Evolutionary conservation across 1,284 basidiomycete species (phyloP).

Genomic region (Sporisorium graminicola): DNA sequence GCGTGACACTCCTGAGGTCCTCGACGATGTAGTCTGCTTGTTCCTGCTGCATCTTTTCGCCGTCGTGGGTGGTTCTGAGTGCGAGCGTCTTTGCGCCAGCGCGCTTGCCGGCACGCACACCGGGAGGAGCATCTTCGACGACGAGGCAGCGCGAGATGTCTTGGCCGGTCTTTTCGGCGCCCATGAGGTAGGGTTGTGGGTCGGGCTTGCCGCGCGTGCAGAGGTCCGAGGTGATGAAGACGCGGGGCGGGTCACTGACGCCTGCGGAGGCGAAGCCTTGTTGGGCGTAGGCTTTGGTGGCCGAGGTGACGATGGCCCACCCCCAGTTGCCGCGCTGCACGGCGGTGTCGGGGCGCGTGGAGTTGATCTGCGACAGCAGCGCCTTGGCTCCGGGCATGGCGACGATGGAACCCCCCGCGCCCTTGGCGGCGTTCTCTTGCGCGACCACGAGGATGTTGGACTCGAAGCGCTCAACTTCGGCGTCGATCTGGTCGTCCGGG

Average conservation of each 20-base stretch:
- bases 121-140: constrained; percentile 68
- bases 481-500: constrained; percentile 49
- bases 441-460: constrained; percentile 65
- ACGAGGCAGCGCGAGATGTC: constrained; percentile 63
- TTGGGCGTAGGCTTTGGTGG: constrained; percentile 66
- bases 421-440: constrained; percentile 44
- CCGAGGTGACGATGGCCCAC: constrained; percentile 70
- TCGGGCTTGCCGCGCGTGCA: constrained; percentile 66
- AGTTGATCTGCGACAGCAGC: constrained; percentile 59
- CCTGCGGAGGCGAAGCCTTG: constrained; percentile 59
- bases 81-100: constrained; percentile 66
- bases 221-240: constrained; percentile 66
- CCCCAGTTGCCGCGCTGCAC: constrained; percentile 39
- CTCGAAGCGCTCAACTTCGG: constrained; percentile 63
- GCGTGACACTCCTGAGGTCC: constrained; percentile 57
- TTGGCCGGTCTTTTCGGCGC: constrained; percentile 51
- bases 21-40: constrained; percentile 65
- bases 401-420: constrained; percentile 57
- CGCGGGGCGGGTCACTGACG: constrained; percentile 43
- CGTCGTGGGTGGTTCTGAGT: constrained; percentile 63
- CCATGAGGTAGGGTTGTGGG: constrained; percentile 66
- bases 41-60: constrained; percentile 57
- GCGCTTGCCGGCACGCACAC: constrained; percentile 58
- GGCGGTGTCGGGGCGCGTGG: constrained; percentile 16
- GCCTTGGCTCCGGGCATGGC: constrained; percentile 66